Percentiles rank a stretch among this genome's conserved stretches.
These are phyloP conservation scores for Eucalyptus camaldulensis DNA, from an alignment of 345 rosid species.

Conservation along the genomic window DNA sequence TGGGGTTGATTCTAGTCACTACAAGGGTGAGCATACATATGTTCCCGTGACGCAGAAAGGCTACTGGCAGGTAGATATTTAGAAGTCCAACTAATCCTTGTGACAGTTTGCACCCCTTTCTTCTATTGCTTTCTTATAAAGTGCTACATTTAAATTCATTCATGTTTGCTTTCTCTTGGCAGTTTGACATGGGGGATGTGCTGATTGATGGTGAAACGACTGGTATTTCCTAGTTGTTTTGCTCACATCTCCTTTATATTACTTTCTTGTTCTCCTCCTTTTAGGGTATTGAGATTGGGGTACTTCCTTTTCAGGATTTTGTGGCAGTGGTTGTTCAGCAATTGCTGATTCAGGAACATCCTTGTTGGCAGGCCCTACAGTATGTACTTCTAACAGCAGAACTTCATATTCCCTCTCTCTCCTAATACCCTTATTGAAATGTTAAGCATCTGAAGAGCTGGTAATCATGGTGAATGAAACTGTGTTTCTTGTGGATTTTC, in stretches of 20 bases:
- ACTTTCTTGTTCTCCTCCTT: background rate
- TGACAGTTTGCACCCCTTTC: background rate
- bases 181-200: constrained; percentile 92
- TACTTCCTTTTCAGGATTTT: constrained; percentile 30
- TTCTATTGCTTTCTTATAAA: background rate
- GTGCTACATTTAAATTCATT: background rate
- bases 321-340: constrained; percentile 54
- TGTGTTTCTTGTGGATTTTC: background rate
- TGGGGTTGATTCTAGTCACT: constrained; percentile 73
- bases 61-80: constrained; percentile 70
- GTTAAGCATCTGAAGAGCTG: background rate
- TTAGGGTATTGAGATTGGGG: background rate
- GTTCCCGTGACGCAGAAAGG: constrained; percentile 87
- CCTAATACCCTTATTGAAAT: background rate
- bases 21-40: constrained; percentile 72
- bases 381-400: background rate
- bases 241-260: background rate
- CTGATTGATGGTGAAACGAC: constrained; percentile 67
- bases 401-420: background rate
- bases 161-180: background rate
- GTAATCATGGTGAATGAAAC: background rate
- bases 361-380: constrained; percentile 84
- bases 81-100: background rate
- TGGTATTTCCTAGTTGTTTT: constrained; percentile 20
- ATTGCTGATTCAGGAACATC: constrained; percentile 97